Base-by-base conservation (phyloP, 2,329 filamentous ascomycete species). In the Neofusicoccum ribis region DNA sequence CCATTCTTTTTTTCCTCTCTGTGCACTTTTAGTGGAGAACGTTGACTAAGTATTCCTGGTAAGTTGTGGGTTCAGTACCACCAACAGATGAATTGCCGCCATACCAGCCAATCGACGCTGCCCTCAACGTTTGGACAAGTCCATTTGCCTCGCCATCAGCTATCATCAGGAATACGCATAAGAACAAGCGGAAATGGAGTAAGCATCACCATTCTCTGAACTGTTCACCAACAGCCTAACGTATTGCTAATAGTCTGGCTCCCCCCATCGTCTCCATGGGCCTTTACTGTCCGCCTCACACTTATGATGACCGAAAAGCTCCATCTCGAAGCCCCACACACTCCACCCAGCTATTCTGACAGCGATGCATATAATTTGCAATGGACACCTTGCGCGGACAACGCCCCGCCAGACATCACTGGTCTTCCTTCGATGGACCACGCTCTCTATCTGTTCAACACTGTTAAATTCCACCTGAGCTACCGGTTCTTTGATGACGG, bases 291-390 rank as follows among this genome's bases (percentile, higher is more conserved):
- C 17, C 50, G 50, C 15, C 50, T 52, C 50, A 37, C 31, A 7
- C 50, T 52, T 15, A 52, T 52, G 50, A 36, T 52, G 50, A 52
- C 50, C 14, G 50, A 52, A 20, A 52, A 52, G 34, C 50, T 52
- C 7, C 50, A 52, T 17, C 15, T 37, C 34, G 31, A 52, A n/a
- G 31, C n/a, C 5, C 15, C 50, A 8, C 2, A 20, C 7, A 52
- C 3, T 17, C n/a, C 8, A 3, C 34, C 31, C 31, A 20, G 15
- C 15, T 52, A 37, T 27, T 37, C 34, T 2, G 50, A 52, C 31
- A 31, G 15, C 14, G 9, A 52, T 17, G 36, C 50, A 12, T 52
- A 52, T 17, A 6, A 5, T 3, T 27, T 52, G n/a, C 31, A 37
- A 52, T 52, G 50, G 50, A 52, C 17, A 6, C 31, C 14, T 11